phyloP scores from a whole-genome alignment of 352 stramenopile species.

The Pythium dissimile region DNA sequence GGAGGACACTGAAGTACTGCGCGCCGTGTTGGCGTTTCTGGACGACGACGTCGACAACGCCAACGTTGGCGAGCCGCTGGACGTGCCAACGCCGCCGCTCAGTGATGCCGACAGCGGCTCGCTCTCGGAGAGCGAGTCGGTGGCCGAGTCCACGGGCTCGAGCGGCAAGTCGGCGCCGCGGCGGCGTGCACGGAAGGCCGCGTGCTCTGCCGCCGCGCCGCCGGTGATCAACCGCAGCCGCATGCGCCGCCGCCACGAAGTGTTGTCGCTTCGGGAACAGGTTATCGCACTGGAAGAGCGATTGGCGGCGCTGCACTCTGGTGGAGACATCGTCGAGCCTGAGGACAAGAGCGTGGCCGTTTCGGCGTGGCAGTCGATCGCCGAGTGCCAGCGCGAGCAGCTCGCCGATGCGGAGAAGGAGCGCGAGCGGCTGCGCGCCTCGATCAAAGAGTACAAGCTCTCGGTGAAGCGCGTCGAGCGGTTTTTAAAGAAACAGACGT shows the following conservation, averaged over 20 bases:
- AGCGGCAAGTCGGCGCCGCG: background rate
- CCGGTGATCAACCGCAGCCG: slow-evolving; percentile 17
- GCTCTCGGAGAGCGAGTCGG: background rate
- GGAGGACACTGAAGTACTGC: slow-evolving; percentile 9
- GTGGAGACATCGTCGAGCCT: background rate
- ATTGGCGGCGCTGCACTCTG: slow-evolving; percentile 22
- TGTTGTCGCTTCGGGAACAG: slow-evolving; percentile 20
- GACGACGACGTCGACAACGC: slow-evolving; percentile 1
- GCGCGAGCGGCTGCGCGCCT: slow-evolving; percentile 1
- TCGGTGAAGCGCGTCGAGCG: slow-evolving; percentile 10
- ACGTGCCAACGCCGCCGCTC: background rate
- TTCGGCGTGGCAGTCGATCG: slow-evolving; percentile 3
- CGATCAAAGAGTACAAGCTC: slow-evolving; percentile 9
- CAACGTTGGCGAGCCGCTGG: background rate
- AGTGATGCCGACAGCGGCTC: background rate
- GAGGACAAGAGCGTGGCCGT: slow-evolving; percentile 3
- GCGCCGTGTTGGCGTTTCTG: slow-evolving; percentile 10
- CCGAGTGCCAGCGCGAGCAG: slow-evolving; percentile 4
- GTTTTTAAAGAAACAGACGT: slow-evolving; percentile 3
- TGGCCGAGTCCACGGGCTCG: background rate
- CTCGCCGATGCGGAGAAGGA: background rate
- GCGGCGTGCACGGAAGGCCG: background rate
- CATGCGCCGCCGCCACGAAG: slow-evolving; percentile 33
- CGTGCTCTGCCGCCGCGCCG: background rate
- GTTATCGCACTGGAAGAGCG: slow-evolving; percentile 23